A percentile compares a stretch with the other conserved stretches of the same genome.
Evolutionary conservation across 1,284 basidiomycete species (phyloP).

Genomic region (Apiotrichum laibachii): DNA sequence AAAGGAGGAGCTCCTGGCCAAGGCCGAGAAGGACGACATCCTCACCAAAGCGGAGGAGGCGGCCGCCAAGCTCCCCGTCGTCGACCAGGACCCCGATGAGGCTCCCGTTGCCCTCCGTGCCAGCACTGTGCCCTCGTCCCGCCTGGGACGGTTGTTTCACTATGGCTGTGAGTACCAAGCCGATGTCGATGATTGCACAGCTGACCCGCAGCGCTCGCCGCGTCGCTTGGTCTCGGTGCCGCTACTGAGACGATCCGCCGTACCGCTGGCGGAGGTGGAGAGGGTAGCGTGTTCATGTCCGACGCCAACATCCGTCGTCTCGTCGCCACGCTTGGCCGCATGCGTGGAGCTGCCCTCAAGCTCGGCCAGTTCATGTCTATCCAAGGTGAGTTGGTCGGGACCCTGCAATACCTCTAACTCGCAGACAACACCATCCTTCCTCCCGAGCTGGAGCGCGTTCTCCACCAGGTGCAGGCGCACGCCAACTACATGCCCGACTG

Average conservation of each 20-base stretch:
- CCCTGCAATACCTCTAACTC: background rate
- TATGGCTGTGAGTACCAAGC: constrained; percentile 71
- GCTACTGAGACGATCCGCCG: constrained; percentile 53
- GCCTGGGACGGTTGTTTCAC: constrained; percentile 81
- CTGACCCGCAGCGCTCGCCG: constrained; percentile 60
- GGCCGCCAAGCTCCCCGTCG: constrained; percentile 7
- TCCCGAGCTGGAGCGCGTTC: constrained; percentile 81
- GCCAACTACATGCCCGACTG: constrained; percentile 99
- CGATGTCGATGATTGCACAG: constrained; percentile 53
- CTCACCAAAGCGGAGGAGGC: constrained; percentile 3
- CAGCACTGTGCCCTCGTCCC: constrained; percentile 72
- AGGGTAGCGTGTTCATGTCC: constrained; percentile 67
- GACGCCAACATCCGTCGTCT: constrained; percentile 86
- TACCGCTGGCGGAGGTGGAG: constrained; percentile 36
- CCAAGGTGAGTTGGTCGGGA: constrained; percentile 63
- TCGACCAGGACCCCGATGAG: constrained; percentile 22
- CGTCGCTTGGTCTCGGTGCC: constrained; percentile 52
- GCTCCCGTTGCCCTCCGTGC: constrained; percentile 42
- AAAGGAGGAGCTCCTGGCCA: background rate
- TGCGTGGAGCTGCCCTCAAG: constrained; percentile 96
- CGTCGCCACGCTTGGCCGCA: constrained; percentile 85
- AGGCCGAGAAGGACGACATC: background rate
- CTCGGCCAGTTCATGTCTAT: constrained; percentile 97
- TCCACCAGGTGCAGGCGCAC: constrained; percentile 86
- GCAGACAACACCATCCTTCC: constrained; percentile 80